Evolutionary conservation across 495 filamentous ascomycete species (phyloP), one percentile per base, ranked within the genome.

Genomic region (Penicillium herquei): DNA sequence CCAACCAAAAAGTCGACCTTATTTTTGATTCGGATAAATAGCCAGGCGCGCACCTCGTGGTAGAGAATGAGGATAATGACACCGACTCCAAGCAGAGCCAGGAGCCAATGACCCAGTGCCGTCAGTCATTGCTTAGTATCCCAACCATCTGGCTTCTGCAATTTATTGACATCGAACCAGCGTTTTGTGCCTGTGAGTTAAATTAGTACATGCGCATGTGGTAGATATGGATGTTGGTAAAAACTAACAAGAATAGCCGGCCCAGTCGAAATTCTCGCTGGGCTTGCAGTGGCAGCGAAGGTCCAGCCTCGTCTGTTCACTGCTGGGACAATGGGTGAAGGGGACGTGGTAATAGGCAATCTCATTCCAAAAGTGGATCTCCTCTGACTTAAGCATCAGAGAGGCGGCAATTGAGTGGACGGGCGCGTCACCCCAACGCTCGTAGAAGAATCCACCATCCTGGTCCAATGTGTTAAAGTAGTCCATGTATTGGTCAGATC

Each of bases 281-380:
- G 94, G 94, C 70, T 98, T 92, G 74, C 94, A 98, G 67, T 89
- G 84, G 70, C 94, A 98, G 70, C 90, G 92, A 51, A 89, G 81
- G 54, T 96, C 87, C 54, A 90, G 66, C 55, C 91, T 79, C 33
- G 80, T 80, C 71, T 94, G 76, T 71, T 98, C 91, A 21, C 86
- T 87, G 0, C 89, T 94, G 4, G 94, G 94, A 69, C 94, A 98
- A 74, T 98, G 94, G 18, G 93, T 98, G 68, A 98, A 98, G 7
- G 94, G 94, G n/a, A 96, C 89, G 66, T 98, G 94, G 73, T 91
- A 98, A 73, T 98, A 98, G 53, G 89, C 94, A 61, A 98, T 98
- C 64, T 98, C 94, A 66, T 98, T 90, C 79, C 96, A 98, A 78
- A 98, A 98, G 64, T 98, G 93, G 58, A 98, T 86, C 67, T 98